Percentiles rank a stretch among this genome's conserved stretches.
Evolutionary conservation across 495 filamentous ascomycete species (phyloP).

Genomic region (Pyrenula massariospora): DNA sequence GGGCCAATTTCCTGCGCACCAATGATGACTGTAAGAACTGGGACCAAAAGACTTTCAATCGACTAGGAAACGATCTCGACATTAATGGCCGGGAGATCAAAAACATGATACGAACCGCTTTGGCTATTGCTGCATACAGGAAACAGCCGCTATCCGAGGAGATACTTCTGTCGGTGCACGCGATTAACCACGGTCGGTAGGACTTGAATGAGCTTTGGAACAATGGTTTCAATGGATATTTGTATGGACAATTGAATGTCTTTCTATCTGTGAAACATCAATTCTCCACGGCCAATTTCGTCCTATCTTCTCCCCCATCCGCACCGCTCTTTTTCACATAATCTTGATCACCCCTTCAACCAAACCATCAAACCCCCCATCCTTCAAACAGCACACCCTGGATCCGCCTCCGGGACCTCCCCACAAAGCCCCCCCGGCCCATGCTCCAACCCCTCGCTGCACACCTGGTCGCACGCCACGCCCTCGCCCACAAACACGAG

Average conservation of each 20-base stretch:
- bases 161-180: not conserved
- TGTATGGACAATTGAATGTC: too few species aligned
- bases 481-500: conserved; percentile 29
- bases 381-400: conserved; percentile 18
- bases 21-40: not conserved
- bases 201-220: too few species aligned
- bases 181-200: not conserved
- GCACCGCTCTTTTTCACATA: too few species aligned
- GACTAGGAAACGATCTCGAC: not conserved
- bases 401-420: conserved; percentile 19
- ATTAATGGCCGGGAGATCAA: conserved; percentile 16
- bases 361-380: too few species aligned
- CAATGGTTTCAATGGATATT: too few species aligned
- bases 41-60: not conserved
- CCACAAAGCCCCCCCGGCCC: conserved; percentile 21
- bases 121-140: conserved; percentile 11
- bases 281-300: too few species aligned
- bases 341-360: too few species aligned
- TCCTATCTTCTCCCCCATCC: too few species aligned
- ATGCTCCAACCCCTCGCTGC: conserved; percentile 16
- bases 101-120: conserved; percentile 14
- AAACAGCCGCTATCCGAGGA: conserved; percentile 3
- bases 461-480: conserved; percentile 26
- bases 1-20: not conserved
- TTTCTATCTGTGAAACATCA: too few species aligned